Evolutionary conservation across 139 green algal species (phyloP), one percentile per base, ranked within the genome.

Genomic region (Ostreobium quekettii): DNA sequence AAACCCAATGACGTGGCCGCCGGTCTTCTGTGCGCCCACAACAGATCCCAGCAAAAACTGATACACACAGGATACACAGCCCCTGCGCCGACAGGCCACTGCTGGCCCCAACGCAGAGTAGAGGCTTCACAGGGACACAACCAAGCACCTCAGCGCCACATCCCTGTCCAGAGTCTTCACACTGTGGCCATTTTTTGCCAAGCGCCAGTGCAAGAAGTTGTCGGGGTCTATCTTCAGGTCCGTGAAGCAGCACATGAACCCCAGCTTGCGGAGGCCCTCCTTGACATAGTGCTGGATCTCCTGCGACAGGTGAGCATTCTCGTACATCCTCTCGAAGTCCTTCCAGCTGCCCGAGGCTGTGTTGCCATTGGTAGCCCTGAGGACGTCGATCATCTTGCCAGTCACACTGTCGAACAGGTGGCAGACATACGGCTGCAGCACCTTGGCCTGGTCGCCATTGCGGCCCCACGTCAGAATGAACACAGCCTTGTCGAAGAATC

Each of bases 401-500:
- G 42, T 26, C 42, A 53, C 42, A 19, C 42, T 53, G 42, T 53
- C 42, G 42, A 53, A 53, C 42, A 53, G 42, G 19, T 53, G 42
- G 19, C 42, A 53, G 42, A 53, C 42, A 53, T 53, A 53, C 15
- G 42, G 42, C 19, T 19, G 11, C 15, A 53, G 42, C 42, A 53
- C 42, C 19, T 53, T 53, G 11, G 15, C 15, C 15, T 19, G 15
- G 42, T 53, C 15, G 19, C 15, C 42, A 19, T 19, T 19, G 15
- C 19, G 15, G 42, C 42, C 42, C 11, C 42, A 26, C 42, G 42
- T 53, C 42, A 53, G 15, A 19, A 53, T 19, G 42, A 53, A 53
- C 11, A 53, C 42, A 26, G 42, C 42, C 42, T 53, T 53, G 42
- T 53, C 42, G 42, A 53, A 53, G 19, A 53, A 53, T 53, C 42